A percentile compares a stretch with the other conserved stretches of the same genome.
These are phyloP conservation scores for Turritis glabra DNA, from an alignment of 345 rosid species.

Conservation along the genomic window DNA sequence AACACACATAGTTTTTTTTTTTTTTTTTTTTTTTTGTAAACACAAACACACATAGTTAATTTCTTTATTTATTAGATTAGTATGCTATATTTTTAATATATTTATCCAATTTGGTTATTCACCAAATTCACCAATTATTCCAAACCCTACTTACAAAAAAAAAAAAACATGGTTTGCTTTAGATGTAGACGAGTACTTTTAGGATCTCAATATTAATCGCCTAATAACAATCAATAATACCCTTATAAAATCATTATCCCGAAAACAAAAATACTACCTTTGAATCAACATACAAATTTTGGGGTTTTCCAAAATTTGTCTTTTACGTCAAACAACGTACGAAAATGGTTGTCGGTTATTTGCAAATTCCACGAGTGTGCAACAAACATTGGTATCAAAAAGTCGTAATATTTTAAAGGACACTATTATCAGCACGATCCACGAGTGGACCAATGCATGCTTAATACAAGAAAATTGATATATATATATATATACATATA, in stretches of 20 bases:
- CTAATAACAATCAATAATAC: background rate
- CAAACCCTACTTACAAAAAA: background rate
- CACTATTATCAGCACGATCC: constrained; percentile 13
- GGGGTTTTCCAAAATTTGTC: constrained; percentile 13
- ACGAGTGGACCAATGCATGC: constrained; percentile 37
- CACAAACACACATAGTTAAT: too few relatives aligned
- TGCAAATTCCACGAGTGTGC: constrained; percentile 31
- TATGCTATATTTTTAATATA: too few relatives aligned
- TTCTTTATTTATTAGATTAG: too few relatives aligned
- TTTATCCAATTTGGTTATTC: too few relatives aligned
- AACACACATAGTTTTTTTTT: too few relatives aligned
- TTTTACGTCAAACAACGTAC: constrained; percentile 17
- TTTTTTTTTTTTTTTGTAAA: too few relatives aligned
- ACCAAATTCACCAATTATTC: too few relatives aligned
- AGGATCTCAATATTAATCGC: too few relatives aligned
- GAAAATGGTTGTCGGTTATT: constrained; percentile 29
- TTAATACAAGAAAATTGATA: background rate
- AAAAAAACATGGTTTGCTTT: background rate
- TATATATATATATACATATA: too few relatives aligned
- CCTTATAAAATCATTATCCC: too few relatives aligned
- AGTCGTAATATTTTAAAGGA: constrained; percentile 17
- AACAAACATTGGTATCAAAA: constrained; percentile 22
- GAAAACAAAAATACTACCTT: background rate
- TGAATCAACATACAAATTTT: background rate
- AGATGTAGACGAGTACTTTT: background rate